Evolutionary conservation across 257 asterid genomes (phyloP).

Genomic region (Cynanchum wilfordii): DNA sequence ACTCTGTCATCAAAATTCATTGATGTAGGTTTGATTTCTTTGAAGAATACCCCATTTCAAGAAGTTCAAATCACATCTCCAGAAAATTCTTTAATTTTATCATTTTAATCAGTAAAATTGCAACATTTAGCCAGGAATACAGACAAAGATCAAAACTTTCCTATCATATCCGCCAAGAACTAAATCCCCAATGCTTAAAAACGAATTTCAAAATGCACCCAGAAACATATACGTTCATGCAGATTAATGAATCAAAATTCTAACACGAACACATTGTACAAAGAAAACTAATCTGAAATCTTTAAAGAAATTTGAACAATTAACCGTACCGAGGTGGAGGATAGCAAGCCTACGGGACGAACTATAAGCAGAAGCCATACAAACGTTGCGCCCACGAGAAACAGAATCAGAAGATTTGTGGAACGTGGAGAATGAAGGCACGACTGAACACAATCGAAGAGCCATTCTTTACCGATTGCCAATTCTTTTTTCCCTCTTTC

Average conservation of each 20-base stretch:
- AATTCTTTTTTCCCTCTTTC: neutral
- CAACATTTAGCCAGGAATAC: neutral
- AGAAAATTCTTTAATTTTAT: neutral
- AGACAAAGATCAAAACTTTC: neutral
- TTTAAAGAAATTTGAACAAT: neutral
- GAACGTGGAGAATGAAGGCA: neutral
- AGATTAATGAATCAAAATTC: neutral
- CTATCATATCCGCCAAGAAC: neutral
- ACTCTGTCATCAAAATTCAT: neutral
- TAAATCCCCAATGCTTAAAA: neutral
- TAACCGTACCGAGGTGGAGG: conserved; percentile 40
- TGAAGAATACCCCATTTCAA: conserved; percentile 1
- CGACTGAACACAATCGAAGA: neutral
- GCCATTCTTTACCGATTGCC: neutral
- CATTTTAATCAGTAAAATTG: neutral
- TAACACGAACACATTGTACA: neutral
- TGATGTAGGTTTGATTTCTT: neutral
- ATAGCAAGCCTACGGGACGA: conserved; percentile 43
- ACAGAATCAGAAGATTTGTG: neutral
- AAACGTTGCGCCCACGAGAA: neutral
- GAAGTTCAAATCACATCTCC: neutral
- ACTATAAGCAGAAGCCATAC: conserved; percentile 24
- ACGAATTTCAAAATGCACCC: neutral
- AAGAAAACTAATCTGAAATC: neutral
- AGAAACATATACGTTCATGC: neutral